Percentiles rank a stretch among this genome's conserved stretches.
Conservation (phyloP, 2,329 filamentous ascomycete genomes). For the Fusarium papillatum region DNA sequence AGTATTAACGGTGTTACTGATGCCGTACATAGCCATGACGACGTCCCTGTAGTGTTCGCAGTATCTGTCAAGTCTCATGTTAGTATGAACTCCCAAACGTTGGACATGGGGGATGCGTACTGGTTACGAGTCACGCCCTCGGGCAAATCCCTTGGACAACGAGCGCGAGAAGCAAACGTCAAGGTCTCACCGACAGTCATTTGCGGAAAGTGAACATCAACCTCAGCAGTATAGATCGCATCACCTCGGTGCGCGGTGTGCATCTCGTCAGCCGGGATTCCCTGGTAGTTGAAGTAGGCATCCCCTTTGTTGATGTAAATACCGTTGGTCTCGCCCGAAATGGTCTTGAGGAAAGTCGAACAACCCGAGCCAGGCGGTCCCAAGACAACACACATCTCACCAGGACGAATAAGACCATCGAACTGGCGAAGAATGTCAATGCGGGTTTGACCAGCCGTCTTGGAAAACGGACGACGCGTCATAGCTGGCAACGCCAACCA, state of each 20-base stretch:
- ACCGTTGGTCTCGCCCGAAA: slow-evolving; percentile 83
- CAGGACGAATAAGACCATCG: slow-evolving; percentile 74
- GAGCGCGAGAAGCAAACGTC: slow-evolving; percentile 78
- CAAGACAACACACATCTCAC: slow-evolving; percentile 81
- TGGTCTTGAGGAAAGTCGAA: slow-evolving; percentile 83
- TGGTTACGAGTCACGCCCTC: slow-evolving; percentile 62
- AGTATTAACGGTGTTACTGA: slow-evolving; percentile 76
- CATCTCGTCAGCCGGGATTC: slow-evolving; percentile 78
- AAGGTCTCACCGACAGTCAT: slow-evolving; percentile 82
- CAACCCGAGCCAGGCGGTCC: slow-evolving; percentile 78
- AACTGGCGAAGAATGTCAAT: slow-evolving; percentile 75
- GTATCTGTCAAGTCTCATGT: neutral
- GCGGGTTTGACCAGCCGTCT: slow-evolving; percentile 65
- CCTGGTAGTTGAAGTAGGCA: slow-evolving; percentile 80
- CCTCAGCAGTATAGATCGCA: slow-evolving; percentile 85
- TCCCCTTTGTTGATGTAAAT: slow-evolving; percentile 73
- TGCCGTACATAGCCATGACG: slow-evolving; percentile 78
- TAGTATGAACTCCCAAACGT: neutral
- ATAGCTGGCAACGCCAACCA: slow-evolving; percentile 51
- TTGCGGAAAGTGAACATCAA: slow-evolving; percentile 82
- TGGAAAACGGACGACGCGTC: slow-evolving; percentile 47
- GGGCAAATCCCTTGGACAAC: slow-evolving; percentile 70
- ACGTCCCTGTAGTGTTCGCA: slow-evolving; percentile 72
- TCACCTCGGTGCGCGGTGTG: slow-evolving; percentile 81
- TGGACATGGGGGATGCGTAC: slow-evolving; percentile 54